Percentiles rank a stretch among this genome's conserved stretches.
Conservation (phyloP, 805 yeast species). For the Candida lessepsii region DNA sequence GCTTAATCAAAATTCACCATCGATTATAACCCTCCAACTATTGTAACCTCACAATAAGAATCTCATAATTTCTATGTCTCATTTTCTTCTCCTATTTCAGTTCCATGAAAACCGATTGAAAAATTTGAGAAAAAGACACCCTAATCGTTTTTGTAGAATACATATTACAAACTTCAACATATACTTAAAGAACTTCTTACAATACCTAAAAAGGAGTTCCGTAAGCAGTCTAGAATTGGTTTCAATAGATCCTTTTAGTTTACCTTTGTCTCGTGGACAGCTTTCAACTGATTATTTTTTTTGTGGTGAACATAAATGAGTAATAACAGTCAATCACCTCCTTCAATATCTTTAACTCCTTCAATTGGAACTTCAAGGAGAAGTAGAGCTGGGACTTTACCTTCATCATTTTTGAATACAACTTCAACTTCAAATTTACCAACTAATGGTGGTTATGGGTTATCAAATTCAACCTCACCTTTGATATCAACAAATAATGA, state of each 20-base stretch:
- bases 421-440: neutral
- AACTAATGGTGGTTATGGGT: neutral
- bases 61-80: slow-evolving; percentile 3
- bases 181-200: no score
- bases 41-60: no score
- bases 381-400: slow-evolving; percentile 78
- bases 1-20: no score
- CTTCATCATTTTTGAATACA: slow-evolving; percentile 49
- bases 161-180: neutral
- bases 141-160: slow-evolving; percentile 3
- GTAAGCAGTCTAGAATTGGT: no score
- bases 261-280: neutral
- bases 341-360: slow-evolving; percentile 29
- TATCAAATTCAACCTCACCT: slow-evolving; percentile 20
- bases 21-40: no score
- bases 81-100: slow-evolving; percentile 5
- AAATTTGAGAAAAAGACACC: slow-evolving; percentile 7
- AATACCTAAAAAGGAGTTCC: no score
- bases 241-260: no score
- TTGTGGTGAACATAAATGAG: neutral
- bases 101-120: slow-evolving; percentile 8
- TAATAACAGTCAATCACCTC: slow-evolving; percentile 23
- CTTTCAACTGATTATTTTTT: neutral
- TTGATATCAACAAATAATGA: slow-evolving; percentile 14
- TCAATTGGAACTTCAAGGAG: slow-evolving; percentile 37